Conservation (phyloP, 2,329 filamentous ascomycete genomes). For the Trichoderma sp. region DNA sequence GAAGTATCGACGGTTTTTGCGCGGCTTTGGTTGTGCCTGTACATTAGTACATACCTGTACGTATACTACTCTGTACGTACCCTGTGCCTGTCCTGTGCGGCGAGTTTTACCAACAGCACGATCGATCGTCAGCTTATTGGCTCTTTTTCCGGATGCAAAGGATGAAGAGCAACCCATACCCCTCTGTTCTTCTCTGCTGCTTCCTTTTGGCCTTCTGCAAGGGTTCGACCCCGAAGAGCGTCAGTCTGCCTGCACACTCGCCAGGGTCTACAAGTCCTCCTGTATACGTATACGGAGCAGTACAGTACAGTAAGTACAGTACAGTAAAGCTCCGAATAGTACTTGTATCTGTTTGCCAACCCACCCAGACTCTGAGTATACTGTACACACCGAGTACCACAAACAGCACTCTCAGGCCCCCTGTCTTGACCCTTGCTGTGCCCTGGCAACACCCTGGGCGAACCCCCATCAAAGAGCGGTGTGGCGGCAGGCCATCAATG, state of each 20-base stretch:
- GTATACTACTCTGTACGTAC: too few relatives aligned
- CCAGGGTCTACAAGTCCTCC: background rate
- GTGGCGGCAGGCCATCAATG: slow-evolving; percentile 9
- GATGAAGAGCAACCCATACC: background rate
- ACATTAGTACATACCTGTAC: background rate
- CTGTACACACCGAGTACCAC: background rate
- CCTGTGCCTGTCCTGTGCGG: background rate
- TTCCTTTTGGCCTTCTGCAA: slow-evolving; percentile 1
- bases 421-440: background rate
- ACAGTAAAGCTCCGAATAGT: too few relatives aligned
- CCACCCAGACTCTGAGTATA: background rate
- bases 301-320: too few relatives aligned
- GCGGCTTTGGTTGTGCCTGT: background rate
- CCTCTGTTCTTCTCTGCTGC: background rate
- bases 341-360: background rate
- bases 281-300: too few relatives aligned
- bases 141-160: background rate
- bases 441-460: background rate
- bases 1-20: background rate
- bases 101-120: background rate
- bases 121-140: slow-evolving; percentile 17
- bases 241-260: background rate
- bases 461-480: slow-evolving; percentile 18
- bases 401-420: background rate
- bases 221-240: background rate